Evolutionary conservation across 768 basidiomycete genomes (phyloP), one percentile per base, ranked within the genome.

Genomic region (Candolleomyces aberdarensis): DNA sequence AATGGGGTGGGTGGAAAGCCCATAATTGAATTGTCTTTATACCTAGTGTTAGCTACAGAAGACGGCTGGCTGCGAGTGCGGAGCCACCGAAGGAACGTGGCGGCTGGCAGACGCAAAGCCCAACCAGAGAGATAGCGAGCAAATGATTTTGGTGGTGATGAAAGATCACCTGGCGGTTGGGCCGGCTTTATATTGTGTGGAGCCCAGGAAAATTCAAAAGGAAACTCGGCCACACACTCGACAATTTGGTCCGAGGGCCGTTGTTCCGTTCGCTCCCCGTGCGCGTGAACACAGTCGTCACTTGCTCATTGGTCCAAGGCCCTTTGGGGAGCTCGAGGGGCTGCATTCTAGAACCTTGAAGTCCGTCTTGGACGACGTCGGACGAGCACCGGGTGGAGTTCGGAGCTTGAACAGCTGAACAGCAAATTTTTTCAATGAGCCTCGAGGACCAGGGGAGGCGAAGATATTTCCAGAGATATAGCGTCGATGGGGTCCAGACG

Each of bases 31-130:
- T 9, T n/a, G 10, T 43, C 13, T 43, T 36, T 55, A 55, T 60
- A 60, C 59, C 59, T 60, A 39, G 11, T 17, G 53, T 29, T 53
- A 55, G 46, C 36, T 32, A 44, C 6, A 47, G 17, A 14, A 44
- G 26, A 57, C 56, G 26, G 59, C 43, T 44, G 59, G 26, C 43
- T 43, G 54, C 59, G 59, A 32, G 32, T 48, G 59, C 41, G 53
- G 32, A 54, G 54, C 53, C 59, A 60, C 59, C 54, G n/a, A 60
- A 60, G 41, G 43, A 19, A 47, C 43, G 26, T 22, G 43, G 59
- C 54, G 59, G 59, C 59, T 54, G 47, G 53, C 59, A 48, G 59
- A 44, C 59, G 46, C 53, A 31, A 46, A 60, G 53, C 59, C 59
- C 55, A 52, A 31, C 59, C 53, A 60, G 54, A 46, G 19, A 56